Conservation (phyloP, 2,329 filamentous ascomycete genomes). For the Tolypocladium capitatum region DNA sequence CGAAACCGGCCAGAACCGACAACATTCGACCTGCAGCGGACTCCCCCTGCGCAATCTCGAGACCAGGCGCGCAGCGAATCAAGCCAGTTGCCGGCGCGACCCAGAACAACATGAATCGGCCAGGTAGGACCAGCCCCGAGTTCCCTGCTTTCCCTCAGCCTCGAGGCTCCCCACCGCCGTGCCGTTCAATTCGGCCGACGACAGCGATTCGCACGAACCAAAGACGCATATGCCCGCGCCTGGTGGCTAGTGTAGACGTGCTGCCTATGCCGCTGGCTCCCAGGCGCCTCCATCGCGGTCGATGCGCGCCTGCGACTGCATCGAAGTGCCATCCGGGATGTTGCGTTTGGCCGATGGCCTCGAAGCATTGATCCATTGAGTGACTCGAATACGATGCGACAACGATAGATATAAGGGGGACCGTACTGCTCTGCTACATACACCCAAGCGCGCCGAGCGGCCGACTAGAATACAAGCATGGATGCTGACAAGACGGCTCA, state of each 20-base stretch:
- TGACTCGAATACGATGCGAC: not conserved
- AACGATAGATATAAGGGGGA: not conserved
- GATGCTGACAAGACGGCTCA: constrained; percentile 14
- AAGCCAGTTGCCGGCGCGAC: not conserved
- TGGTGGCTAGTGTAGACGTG: not conserved
- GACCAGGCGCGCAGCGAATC: not conserved
- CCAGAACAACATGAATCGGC: constrained; percentile 40
- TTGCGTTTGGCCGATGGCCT: not conserved
- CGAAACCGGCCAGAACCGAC: not conserved
- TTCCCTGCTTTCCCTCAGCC: constrained; percentile 11
- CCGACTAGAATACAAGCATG: not conserved
- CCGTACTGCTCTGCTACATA: not conserved
- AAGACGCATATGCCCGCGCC: too few species aligned
- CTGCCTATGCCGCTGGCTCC: not conserved
- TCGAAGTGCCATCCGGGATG: not conserved
- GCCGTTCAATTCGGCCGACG: not conserved
- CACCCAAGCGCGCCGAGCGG: not conserved
- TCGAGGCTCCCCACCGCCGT: constrained; percentile 1
- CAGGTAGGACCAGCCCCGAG: constrained; percentile 35
- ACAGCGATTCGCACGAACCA: not conserved
- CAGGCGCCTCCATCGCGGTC: not conserved
- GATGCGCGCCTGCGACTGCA: not conserved
- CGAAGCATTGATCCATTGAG: not conserved
- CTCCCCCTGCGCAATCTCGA: not conserved
- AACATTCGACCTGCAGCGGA: not conserved